A percentile compares a stretch with the other conserved stretches of the same genome.
Evolutionary conservation across 768 basidiomycete species (phyloP).

Genomic region (Termitomyces sp.): DNA sequence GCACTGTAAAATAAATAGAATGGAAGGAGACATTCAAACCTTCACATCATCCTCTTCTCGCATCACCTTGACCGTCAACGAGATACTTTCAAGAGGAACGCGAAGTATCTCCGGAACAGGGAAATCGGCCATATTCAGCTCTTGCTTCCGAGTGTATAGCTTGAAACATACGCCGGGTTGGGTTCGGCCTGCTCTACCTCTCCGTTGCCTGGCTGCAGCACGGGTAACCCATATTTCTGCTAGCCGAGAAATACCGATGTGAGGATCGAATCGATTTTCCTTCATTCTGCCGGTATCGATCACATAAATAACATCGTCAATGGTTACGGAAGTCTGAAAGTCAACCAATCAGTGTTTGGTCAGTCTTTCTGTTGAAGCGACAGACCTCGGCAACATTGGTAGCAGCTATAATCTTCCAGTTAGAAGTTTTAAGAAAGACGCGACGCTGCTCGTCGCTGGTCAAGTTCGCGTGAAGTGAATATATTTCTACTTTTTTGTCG

Average conservation of each 20-base stretch:
- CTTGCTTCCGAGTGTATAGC: conserved; percentile 73
- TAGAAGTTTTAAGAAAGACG: conserved; percentile 60
- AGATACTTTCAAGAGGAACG: conserved; percentile 79
- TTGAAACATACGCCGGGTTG: conserved; percentile 83
- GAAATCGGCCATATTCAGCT: conserved; percentile 62
- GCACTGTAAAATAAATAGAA: background rate
- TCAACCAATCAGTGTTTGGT: background rate
- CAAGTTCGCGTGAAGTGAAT: conserved; percentile 88
- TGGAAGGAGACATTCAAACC: conserved; percentile 30
- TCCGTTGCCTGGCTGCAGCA: conserved; percentile 77
- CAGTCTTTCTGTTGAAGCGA: background rate
- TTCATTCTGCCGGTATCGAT: conserved; percentile 84
- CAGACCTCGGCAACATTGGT: conserved; percentile 89
- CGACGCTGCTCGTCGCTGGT: conserved; percentile 77
- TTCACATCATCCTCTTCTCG: conserved; percentile 75
- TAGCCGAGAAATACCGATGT: conserved; percentile 68
- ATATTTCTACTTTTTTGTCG: conserved; percentile 41
- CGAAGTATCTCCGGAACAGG: conserved; percentile 86
- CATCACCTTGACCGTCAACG: conserved; percentile 77
- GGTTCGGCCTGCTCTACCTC: conserved; percentile 89
- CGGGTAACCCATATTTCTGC: conserved; percentile 74
- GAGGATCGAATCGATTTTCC: conserved; percentile 70
- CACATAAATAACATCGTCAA: conserved; percentile 84
- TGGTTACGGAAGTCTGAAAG: conserved; percentile 81
- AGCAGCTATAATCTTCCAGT: conserved; percentile 82